phyloP scores from a whole-genome alignment of 2,329 filamentous ascomycete genomes.

The Penicillium expansum region DNA sequence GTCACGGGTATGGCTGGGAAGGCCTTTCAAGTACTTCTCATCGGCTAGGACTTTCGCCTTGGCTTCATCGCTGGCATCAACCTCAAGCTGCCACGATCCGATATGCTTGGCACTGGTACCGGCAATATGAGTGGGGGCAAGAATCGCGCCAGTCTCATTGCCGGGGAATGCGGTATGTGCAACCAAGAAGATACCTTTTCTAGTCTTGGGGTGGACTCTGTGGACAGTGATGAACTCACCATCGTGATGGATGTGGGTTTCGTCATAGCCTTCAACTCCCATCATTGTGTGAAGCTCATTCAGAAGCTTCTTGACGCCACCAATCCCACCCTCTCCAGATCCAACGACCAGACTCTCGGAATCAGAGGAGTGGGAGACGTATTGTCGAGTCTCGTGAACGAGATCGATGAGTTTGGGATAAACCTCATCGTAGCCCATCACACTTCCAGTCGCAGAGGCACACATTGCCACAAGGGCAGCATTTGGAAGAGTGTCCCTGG shows the following conservation, averaged over 20 bases:
- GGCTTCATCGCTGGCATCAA: slow-evolving; percentile 71
- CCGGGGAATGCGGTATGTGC: slow-evolving; percentile 95
- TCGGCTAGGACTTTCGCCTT: slow-evolving; percentile 65
- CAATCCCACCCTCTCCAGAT: slow-evolving; percentile 77
- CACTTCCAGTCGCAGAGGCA: slow-evolving; percentile 86
- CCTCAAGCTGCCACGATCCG: slow-evolving; percentile 89
- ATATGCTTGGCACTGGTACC: slow-evolving; percentile 83
- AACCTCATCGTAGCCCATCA: slow-evolving; percentile 97
- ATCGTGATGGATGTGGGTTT: slow-evolving; percentile 96
- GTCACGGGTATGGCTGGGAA: slow-evolving; percentile 78
- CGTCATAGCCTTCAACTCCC: slow-evolving; percentile 91
- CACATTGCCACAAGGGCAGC: slow-evolving; percentile 96
- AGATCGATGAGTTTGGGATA: slow-evolving; percentile 92
- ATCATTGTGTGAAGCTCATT: slow-evolving; percentile 94
- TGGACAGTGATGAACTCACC: slow-evolving; percentile 96
- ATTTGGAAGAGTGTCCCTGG: slow-evolving; percentile 88
- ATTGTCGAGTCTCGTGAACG: slow-evolving; percentile 81
- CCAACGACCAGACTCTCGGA: slow-evolving; percentile 54
- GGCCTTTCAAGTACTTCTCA: slow-evolving; percentile 68
- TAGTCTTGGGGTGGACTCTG: slow-evolving; percentile 83
- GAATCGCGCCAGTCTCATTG: slow-evolving; percentile 76
- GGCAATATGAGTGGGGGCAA: slow-evolving; percentile 74
- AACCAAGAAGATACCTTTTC: slow-evolving; percentile 92
- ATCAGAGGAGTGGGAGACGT: slow-evolving; percentile 72
- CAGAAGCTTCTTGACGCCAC: slow-evolving; percentile 83